Conservation (phyloP, 2,329 filamentous ascomycete species). For the Penicillium oxalicum region DNA sequence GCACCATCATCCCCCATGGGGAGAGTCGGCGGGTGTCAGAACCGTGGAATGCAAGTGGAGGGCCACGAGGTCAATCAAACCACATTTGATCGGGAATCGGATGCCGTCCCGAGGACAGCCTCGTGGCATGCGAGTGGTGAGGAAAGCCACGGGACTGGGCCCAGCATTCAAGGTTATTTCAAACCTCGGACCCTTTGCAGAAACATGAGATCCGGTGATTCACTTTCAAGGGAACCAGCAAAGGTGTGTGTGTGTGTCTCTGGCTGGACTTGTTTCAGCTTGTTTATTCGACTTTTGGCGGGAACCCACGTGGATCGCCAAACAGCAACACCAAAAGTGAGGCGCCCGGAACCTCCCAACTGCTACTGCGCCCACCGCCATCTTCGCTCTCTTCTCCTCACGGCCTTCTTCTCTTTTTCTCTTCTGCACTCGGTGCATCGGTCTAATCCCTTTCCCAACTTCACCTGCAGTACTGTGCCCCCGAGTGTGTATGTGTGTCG, state of each 20-base stretch:
- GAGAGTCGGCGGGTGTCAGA: slow-evolving; percentile 10
- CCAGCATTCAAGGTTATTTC: too few species aligned
- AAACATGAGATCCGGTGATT: too few species aligned
- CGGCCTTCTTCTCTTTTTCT: slow-evolving; percentile 9
- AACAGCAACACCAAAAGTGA: slow-evolving; percentile 16
- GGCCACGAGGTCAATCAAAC: slow-evolving; percentile 17
- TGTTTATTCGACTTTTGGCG: background rate
- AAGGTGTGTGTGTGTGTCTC: too few species aligned
- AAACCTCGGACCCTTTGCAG: too few species aligned
- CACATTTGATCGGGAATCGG: background rate
- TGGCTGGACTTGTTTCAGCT: background rate
- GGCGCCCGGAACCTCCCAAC: slow-evolving; percentile 16
- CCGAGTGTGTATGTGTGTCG: slow-evolving; percentile 1
- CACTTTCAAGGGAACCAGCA: too few species aligned
- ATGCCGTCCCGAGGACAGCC: too few species aligned
- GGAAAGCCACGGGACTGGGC: too few species aligned
- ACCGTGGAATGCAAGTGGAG: slow-evolving; percentile 25
- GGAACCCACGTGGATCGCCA: slow-evolving; percentile 19
- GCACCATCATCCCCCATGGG: slow-evolving; percentile 6
- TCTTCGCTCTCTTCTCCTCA: slow-evolving; percentile 13
- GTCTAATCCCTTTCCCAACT: background rate
- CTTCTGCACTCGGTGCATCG: slow-evolving; percentile 5
- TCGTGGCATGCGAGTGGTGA: too few species aligned
- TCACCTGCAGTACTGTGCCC: background rate
- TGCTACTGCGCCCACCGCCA: slow-evolving; percentile 17